A percentile compares a stretch with the other conserved stretches of the same genome.
These are phyloP conservation scores for Ziziphus jujuba DNA, from an alignment of 306 rosid species.

Conservation along the genomic window DNA sequence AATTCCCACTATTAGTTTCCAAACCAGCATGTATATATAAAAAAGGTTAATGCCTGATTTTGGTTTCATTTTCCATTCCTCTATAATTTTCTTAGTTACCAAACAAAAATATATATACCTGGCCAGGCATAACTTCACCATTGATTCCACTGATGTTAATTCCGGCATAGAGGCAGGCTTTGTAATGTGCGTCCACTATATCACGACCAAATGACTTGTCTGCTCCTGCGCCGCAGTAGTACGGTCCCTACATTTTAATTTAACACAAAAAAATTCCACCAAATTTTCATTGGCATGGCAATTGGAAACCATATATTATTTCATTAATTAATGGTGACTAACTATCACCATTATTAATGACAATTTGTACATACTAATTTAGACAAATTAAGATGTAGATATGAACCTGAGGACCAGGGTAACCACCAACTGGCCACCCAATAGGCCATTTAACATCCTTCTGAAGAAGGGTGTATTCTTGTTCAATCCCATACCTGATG, in stretches of 20 bases:
- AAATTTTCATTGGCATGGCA: not conserved
- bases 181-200: constrained; percentile 50
- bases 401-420: constrained; percentile 53
- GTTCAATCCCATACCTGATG: constrained; percentile 57
- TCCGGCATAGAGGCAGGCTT: constrained; percentile 62
- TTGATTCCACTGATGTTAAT: constrained; percentile 51
- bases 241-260: constrained; percentile 40
- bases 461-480: constrained; percentile 60
- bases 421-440: constrained; percentile 59
- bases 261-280: not conserved
- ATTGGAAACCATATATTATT: no score
- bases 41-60: no score
- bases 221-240: constrained; percentile 53
- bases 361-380: no score
- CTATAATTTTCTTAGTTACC: not conserved
- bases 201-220: constrained; percentile 59
- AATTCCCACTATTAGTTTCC: constrained; percentile 46
- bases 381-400: not conserved
- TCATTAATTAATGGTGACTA: no score
- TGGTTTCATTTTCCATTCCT: no score
- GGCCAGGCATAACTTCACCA: constrained; percentile 63
- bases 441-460: constrained; percentile 45
- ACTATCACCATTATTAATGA: no score
- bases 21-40: not conserved
- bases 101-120: constrained; percentile 19